These are phyloP conservation scores for Lyophyllum shimeji DNA, from an alignment of 768 basidiomycete species.

Conservation along the genomic window DNA sequence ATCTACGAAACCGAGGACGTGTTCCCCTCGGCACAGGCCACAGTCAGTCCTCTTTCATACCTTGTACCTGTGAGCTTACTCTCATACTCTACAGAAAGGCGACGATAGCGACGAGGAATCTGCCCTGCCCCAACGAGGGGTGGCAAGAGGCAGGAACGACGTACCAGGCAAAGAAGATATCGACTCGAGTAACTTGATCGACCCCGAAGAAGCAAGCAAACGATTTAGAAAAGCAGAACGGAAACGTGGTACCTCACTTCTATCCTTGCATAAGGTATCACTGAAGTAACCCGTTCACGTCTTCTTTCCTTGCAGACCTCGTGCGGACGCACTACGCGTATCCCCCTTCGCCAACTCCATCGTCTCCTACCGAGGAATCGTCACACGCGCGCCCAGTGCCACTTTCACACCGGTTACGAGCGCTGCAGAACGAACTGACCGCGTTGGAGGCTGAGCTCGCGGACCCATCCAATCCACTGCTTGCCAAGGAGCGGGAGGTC, in stretches of 20 bases:
- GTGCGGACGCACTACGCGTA: constrained; percentile 64
- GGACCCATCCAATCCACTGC: constrained; percentile 72
- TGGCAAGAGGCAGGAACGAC: constrained; percentile 39
- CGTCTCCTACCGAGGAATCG: constrained; percentile 38
- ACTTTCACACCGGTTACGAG: constrained; percentile 58
- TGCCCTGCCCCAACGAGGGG: constrained; percentile 36
- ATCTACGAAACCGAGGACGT: constrained; percentile 91
- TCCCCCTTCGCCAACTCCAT: constrained; percentile 62
- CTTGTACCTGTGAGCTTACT: constrained; percentile 5
- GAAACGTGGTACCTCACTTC: constrained; percentile 40
- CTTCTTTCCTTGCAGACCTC: constrained; percentile 33
- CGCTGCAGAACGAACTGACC: constrained; percentile 74
- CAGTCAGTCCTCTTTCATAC: constrained; percentile 37
- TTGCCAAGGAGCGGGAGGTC: constrained; percentile 58
- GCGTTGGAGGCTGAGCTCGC: constrained; percentile 82
- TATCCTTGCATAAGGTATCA: neutral
- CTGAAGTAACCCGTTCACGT: neutral
- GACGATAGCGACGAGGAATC: constrained; percentile 71
- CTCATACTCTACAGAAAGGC: constrained; percentile 41
- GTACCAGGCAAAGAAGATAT: constrained; percentile 59
- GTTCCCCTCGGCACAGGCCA: constrained; percentile 49
- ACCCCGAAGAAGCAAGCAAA: constrained; percentile 65
- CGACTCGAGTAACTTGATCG: constrained; percentile 63
- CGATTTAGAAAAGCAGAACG: constrained; percentile 74
- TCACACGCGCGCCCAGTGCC: constrained; percentile 36